A percentile compares a stretch with the other conserved stretches of the same genome.
phyloP scores from a whole-genome alignment of 306 rosid species.

The Lithocarpus polystachyus region DNA sequence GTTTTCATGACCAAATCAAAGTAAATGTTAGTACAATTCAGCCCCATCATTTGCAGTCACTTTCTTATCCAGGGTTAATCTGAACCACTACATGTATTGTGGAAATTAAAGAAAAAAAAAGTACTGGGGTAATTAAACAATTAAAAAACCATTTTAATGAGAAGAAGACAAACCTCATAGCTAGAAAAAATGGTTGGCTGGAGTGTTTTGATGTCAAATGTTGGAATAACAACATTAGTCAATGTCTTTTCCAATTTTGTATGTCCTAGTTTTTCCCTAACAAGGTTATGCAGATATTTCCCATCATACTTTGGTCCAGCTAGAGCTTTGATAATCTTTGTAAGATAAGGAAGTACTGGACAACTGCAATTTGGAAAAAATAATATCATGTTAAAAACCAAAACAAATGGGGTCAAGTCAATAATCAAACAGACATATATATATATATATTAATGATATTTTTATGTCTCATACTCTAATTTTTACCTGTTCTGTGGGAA shows the following conservation, averaged over 20 bases:
- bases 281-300: constrained; percentile 28
- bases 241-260: constrained; percentile 26
- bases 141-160: background rate
- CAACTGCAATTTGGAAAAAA: background rate
- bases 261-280: constrained; percentile 32
- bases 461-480: background rate
- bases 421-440: background rate
- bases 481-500: constrained; percentile 39
- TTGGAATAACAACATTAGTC: constrained; percentile 41
- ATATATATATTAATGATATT: background rate
- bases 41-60: too few species aligned
- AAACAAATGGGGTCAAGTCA: background rate
- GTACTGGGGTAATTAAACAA: background rate
- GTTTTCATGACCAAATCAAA: background rate
- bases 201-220: constrained; percentile 39
- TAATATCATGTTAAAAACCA: background rate
- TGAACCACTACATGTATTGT: background rate
- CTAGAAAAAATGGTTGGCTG: constrained; percentile 43
- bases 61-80: background rate
- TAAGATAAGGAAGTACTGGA: background rate
- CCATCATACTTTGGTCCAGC: constrained; percentile 45
- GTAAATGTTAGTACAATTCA: too few species aligned
- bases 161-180: constrained; percentile 24
- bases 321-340: constrained; percentile 1
- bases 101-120: background rate